Base-by-base conservation (phyloP, 768 basidiomycete species). In the Xerocomus potaroensis region DNA sequence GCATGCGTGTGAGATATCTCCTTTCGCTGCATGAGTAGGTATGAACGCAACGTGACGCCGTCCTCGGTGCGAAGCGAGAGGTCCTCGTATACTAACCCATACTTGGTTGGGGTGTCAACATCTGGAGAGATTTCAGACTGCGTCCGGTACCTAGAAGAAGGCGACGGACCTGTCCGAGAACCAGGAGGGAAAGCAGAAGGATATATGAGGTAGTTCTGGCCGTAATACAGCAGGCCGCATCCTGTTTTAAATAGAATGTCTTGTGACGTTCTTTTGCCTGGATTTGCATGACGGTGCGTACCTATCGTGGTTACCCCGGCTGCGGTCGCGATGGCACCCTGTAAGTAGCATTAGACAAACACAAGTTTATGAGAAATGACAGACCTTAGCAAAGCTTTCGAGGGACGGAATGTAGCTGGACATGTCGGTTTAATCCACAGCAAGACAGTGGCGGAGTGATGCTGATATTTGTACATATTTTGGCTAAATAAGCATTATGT, bases 181-280 rank as follows among this genome's bases (percentile, higher is more conserved):
- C 91, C 91, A 5, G 81, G 77, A 45, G 89, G 83, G 39, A 78
- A 84, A 8, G 84, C 83, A 15, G 90, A 84, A 1, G 93, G 93
- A 64, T 95, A 97, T 62, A 97, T 94, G 43, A 97, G 73, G 55
- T 79, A 85, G 61, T 84, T 86, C 63, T 97, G 93, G 23, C 87
- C 90, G 54, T 87, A 85, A 66, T 87, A 92, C 15, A 91, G 75
- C 29, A 93, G 73, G 9, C 86, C 83, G 41, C 77, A 77, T 48
- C 81, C 87, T 88, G 54, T 18, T 19, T 15, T 7, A 47, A 31
- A 26, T 30, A 27, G 36, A 27, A 15, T 32, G 18, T 33, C 14
- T 22, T 8, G 22, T 23, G 9, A 35, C 35, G 39, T 3, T 10
- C 22, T 29, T 27, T 18, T 12, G 11, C 39, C 19, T 9, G 14